Conservation (phyloP, 192 early-diverging fungal species). For the Chytriomyces sp. region DNA sequence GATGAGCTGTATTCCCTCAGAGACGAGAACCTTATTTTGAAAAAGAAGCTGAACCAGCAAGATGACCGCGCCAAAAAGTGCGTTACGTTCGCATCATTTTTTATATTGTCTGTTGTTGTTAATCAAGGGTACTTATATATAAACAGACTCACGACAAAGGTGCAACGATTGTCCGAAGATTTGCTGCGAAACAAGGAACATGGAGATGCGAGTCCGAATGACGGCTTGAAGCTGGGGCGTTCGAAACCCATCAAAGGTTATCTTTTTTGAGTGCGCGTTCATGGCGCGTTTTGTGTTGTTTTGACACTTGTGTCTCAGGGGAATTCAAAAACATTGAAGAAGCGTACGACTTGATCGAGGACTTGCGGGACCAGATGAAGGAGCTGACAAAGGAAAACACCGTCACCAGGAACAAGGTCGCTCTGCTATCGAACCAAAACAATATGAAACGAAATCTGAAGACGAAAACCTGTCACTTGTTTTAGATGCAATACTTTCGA, state of each 20-base stretch:
- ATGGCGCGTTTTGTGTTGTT: not conserved
- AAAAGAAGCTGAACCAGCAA: constrained; percentile 52
- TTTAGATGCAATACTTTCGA: constrained; percentile 53
- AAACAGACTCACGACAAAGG: constrained; percentile 52
- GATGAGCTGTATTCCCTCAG: constrained; percentile 41
- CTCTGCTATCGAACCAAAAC: not conserved
- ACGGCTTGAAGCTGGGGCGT: not conserved
- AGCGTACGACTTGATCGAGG: constrained; percentile 44
- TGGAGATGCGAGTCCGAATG: not conserved
- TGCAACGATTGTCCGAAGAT: constrained; percentile 53
- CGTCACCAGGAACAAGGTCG: constrained; percentile 48
- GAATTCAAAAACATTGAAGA: constrained; percentile 43
- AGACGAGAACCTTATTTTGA: constrained; percentile 55
- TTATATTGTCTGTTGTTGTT: not conserved
- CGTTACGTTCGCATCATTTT: not conserved
- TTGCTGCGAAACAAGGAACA: constrained; percentile 35
- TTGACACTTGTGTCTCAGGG: not conserved
- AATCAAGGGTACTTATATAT: not conserved
- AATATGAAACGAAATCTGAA: not conserved
- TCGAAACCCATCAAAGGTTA: constrained; percentile 31
- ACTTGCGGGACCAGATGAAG: constrained; percentile 43
- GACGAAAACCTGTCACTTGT: not conserved
- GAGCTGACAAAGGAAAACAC: constrained; percentile 50
- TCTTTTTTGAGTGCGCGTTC: not conserved
- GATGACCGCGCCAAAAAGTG: constrained; percentile 59